Evolutionary conservation across 106 monocot genomes (phyloP).

Genomic region (Allium fistulosum): DNA sequence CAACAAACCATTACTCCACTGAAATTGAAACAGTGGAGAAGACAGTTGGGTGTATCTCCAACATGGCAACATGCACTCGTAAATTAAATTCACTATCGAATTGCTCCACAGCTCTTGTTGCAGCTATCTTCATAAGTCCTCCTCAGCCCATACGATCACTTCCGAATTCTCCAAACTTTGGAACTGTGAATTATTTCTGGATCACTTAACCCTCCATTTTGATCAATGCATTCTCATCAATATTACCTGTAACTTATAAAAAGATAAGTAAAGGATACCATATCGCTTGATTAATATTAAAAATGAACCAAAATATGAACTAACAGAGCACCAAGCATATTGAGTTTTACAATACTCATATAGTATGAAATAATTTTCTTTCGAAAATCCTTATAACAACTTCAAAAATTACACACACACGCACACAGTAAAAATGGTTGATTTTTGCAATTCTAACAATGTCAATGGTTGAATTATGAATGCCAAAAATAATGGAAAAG

Average conservation of each 20-base stretch:
- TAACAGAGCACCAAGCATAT: too few species aligned
- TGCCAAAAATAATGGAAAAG: too few species aligned
- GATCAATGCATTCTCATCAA: constrained; percentile 64
- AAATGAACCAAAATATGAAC: neutral
- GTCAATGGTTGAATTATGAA: too few species aligned
- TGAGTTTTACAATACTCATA: too few species aligned
- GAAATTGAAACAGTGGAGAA: neutral
- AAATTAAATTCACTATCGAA: constrained; percentile 34
- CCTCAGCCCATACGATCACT: constrained; percentile 47
- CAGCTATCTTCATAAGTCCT: constrained; percentile 53
- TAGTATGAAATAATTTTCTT: too few species aligned
- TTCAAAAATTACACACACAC: too few species aligned
- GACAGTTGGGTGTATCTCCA: constrained; percentile 44
- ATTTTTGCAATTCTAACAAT: too few species aligned
- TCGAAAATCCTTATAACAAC: too few species aligned
- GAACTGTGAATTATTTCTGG: constrained; percentile 35
- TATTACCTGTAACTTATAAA: constrained; percentile 50
- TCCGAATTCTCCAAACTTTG: constrained; percentile 65
- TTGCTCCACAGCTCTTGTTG: constrained; percentile 25
- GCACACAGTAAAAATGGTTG: constrained; percentile 2
- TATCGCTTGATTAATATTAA: neutral
- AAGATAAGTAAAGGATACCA: neutral
- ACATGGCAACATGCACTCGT: constrained; percentile 60
- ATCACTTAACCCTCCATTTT: constrained; percentile 54
- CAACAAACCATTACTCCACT: too few species aligned